Conservation (phyloP, 495 filamentous ascomycete species). For the Daldinia grandis region DNA sequence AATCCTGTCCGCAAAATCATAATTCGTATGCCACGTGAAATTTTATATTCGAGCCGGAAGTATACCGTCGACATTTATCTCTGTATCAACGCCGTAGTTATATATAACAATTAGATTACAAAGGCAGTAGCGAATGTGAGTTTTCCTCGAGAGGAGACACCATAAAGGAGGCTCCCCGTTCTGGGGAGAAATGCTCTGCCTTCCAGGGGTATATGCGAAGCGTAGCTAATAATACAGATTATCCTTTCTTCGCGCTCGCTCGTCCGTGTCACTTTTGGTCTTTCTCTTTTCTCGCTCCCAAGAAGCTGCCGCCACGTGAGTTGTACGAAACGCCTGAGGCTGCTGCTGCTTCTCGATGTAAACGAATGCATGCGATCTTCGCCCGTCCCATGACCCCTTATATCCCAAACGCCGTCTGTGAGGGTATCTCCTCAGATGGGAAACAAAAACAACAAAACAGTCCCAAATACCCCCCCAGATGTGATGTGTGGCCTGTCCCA, state of each 20-base stretch:
- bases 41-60: not conserved
- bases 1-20: not conserved
- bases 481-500: slow-evolving; percentile 36
- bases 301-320: slow-evolving; percentile 32
- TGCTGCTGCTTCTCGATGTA: slow-evolving; percentile 26
- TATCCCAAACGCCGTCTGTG: slow-evolving; percentile 47
- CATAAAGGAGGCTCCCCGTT: slow-evolving; percentile 4
- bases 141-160: slow-evolving; percentile 25
- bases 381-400: slow-evolving; percentile 29
- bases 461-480: slow-evolving; percentile 33
- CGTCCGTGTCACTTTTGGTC: slow-evolving; percentile 35
- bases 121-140: slow-evolving; percentile 43
- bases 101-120: slow-evolving; percentile 44
- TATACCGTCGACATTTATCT: not conserved
- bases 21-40: not conserved
- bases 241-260: slow-evolving; percentile 38
- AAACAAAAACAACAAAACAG: slow-evolving; percentile 24
- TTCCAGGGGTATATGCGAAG: slow-evolving; percentile 47
- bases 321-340: slow-evolving; percentile 15
- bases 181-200: slow-evolving; percentile 36
- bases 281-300: slow-evolving; percentile 24
- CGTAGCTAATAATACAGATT: slow-evolving; percentile 47
- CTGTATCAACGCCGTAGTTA: not conserved
- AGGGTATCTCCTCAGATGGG: slow-evolving; percentile 46
- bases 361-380: slow-evolving; percentile 43